A percentile compares a stretch with the other conserved stretches of the same genome.
Evolutionary conservation across 352 stramenopile genomes (phyloP).

Genomic region (Blastocystis sp.): DNA sequence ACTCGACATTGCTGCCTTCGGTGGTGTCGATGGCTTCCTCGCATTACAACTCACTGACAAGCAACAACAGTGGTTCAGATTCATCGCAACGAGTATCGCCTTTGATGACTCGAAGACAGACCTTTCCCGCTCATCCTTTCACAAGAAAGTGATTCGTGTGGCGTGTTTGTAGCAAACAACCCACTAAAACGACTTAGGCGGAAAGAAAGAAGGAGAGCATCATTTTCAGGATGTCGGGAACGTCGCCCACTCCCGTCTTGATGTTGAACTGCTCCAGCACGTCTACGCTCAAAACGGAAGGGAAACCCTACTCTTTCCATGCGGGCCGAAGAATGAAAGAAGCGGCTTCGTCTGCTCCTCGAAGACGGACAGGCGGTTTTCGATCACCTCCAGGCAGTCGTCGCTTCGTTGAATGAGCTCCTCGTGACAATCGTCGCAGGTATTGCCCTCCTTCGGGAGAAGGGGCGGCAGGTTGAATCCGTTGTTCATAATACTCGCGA

Average conservation of each 20-base stretch:
- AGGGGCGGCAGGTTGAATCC: constrained; percentile 62
- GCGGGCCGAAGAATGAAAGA: constrained; percentile 16
- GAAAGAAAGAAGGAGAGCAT: constrained; percentile 55
- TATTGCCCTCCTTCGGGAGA: constrained; percentile 44
- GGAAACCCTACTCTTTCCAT: constrained; percentile 33
- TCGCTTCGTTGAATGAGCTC: constrained; percentile 61
- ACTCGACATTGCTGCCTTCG: constrained; percentile 15
- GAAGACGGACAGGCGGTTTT: constrained; percentile 54
- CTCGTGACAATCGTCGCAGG: constrained; percentile 54
- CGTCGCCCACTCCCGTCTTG: constrained; percentile 51
- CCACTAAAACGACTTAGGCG: constrained; percentile 26
- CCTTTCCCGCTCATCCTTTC: neutral
- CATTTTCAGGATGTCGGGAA: constrained; percentile 68
- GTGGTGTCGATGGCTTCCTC: neutral
- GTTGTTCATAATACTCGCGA: constrained; percentile 41
- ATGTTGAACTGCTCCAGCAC: constrained; percentile 60
- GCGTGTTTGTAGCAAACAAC: constrained; percentile 25
- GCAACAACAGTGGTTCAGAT: neutral
- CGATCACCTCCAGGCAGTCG: constrained; percentile 62
- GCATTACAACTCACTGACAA: neutral
- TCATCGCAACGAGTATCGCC: neutral
- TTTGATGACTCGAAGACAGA: neutral
- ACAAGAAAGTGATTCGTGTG: neutral
- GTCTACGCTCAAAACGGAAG: constrained; percentile 16
- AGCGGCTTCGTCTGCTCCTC: constrained; percentile 56